Percentiles rank a stretch among this genome's conserved stretches.
Evolutionary conservation across 306 rosid genomes (phyloP).

Genomic region (Begonia peltatifolia): DNA sequence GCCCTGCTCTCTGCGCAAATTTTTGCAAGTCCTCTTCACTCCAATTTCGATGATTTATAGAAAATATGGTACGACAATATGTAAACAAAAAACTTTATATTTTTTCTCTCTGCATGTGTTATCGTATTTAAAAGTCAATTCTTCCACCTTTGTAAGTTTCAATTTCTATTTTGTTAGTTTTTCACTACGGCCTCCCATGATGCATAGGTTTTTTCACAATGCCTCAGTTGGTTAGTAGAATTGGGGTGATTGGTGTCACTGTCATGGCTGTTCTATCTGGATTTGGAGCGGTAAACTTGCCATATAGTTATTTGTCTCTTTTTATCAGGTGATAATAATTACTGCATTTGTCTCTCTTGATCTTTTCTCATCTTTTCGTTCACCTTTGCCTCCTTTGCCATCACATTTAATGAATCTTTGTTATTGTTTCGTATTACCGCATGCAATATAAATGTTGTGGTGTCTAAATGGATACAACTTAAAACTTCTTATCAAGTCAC

Average conservation of each 20-base stretch:
- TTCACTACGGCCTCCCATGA: background rate
- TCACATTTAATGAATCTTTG: too few species aligned
- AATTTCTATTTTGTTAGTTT: background rate
- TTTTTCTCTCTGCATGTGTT: too few species aligned
- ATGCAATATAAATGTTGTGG: too few species aligned
- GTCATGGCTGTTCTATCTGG: slow-evolving; percentile 94
- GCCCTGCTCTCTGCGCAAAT: too few species aligned
- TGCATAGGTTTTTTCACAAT: slow-evolving; percentile 69
- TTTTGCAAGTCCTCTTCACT: too few species aligned
- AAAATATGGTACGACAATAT: too few species aligned
- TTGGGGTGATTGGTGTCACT: slow-evolving; percentile 93
- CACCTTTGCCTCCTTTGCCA: background rate
- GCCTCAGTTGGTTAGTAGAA: slow-evolving; percentile 93
- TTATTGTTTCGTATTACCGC: too few species aligned
- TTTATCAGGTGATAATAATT: slow-evolving; percentile 44
- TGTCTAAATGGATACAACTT: too few species aligned
- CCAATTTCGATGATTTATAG: too few species aligned
- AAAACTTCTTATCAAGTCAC: too few species aligned
- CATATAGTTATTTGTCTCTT: slow-evolving; percentile 82
- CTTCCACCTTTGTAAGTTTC: background rate
- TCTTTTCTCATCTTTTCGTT: background rate
- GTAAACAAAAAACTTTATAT: too few species aligned
- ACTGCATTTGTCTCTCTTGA: background rate
- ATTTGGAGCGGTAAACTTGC: slow-evolving; percentile 93
- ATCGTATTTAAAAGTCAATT: too few species aligned